Percentiles rank a stretch among this genome's conserved stretches.
These are phyloP conservation scores for Pythium rhizo-oryzae DNA, from an alignment of 352 stramenopile species.

Conservation along the genomic window DNA sequence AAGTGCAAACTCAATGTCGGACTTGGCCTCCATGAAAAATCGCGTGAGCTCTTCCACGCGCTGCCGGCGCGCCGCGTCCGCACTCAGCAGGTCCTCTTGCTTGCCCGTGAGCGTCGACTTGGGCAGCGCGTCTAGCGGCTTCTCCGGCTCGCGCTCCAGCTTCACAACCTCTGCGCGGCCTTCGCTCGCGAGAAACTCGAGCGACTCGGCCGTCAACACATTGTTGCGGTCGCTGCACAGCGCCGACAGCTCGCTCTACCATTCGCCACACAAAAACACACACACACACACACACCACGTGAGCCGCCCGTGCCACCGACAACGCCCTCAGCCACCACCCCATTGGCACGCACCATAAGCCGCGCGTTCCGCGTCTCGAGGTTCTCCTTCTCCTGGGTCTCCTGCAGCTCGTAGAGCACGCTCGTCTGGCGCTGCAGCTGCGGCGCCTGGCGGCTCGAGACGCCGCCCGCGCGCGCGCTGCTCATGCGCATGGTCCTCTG, in stretches of 20 bases:
- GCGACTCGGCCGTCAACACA: conserved; percentile 74
- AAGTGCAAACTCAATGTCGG: conserved; percentile 88
- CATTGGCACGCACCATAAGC: conserved; percentile 53
- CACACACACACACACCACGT: too few relatives aligned
- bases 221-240: conserved; percentile 77
- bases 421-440: conserved; percentile 63
- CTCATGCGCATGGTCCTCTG: conserved; percentile 31
- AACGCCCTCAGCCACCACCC: neutral
- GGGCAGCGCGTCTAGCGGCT: conserved; percentile 28
- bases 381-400: conserved; percentile 76
- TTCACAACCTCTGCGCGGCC: conserved; percentile 73
- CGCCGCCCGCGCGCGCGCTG: conserved; percentile 24
- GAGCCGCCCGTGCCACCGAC: neutral
- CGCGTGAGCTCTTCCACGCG: conserved; percentile 86
- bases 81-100: conserved; percentile 70
- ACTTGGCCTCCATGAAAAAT: conserved; percentile 92
- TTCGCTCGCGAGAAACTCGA: conserved; percentile 63
- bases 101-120: conserved; percentile 35
- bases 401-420: conserved; percentile 78
- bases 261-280: neutral
- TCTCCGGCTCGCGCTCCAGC: conserved; percentile 70
- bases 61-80: conserved; percentile 74
- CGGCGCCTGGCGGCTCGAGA: conserved; percentile 19
- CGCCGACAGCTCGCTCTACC: conserved; percentile 61
- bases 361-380: conserved; percentile 70